A percentile compares a stretch with the other conserved stretches of the same genome.
Conservation (phyloP, 2,329 filamentous ascomycete genomes). For the Coleophoma crateriformis region DNA sequence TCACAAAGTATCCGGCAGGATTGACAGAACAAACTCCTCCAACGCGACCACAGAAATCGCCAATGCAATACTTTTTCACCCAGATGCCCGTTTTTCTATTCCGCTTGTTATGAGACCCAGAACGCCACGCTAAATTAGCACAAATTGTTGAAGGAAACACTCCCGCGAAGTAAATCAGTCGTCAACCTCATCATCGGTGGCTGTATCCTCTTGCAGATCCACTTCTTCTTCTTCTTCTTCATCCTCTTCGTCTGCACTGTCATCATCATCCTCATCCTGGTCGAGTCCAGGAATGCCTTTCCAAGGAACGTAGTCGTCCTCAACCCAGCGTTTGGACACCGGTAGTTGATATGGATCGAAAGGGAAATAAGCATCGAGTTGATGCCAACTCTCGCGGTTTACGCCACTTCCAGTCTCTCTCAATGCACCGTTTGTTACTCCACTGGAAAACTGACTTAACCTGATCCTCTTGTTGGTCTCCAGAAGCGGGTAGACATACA, state of each 20-base stretch:
- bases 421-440: conserved; percentile 40
- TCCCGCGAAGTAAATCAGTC: conserved; percentile 7
- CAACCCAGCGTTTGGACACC: conserved; percentile 80
- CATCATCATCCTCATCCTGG: conserved; percentile 48
- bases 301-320: conserved; percentile 79
- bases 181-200: conserved; percentile 18
- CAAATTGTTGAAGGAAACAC: background rate
- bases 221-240: conserved; percentile 15
- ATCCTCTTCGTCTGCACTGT: conserved; percentile 34
- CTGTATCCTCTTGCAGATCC: conserved; percentile 14
- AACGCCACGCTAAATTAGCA: background rate
- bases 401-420: conserved; percentile 39
- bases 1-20: too few relatives aligned
- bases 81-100: background rate
- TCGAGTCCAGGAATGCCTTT: conserved; percentile 66
- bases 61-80: too few relatives aligned
- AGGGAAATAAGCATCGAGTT: conserved; percentile 92
- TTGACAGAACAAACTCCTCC: too few relatives aligned
- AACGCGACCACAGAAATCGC: too few relatives aligned
- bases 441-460: conserved; percentile 63
- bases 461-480: conserved; percentile 90
- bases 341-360: conserved; percentile 96
- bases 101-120: conserved; percentile 2
- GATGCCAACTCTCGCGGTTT: conserved; percentile 71
- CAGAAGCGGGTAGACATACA: conserved; percentile 84